phyloP scores from a whole-genome alignment of 441 rosid species.

The Jatropha podagrica region DNA sequence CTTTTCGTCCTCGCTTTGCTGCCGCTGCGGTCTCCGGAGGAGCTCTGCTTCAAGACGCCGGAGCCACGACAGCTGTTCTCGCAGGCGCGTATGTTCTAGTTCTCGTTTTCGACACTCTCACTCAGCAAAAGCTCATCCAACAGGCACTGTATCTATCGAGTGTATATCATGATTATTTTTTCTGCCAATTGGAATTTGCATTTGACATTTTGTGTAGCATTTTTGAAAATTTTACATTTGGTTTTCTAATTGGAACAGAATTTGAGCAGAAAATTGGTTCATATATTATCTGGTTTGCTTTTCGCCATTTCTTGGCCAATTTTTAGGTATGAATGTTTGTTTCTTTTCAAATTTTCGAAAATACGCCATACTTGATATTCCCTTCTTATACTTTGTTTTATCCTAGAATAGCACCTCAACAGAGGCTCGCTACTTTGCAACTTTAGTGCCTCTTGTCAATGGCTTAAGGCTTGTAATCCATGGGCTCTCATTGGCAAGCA shows the following conservation, averaged over 20 bases:
- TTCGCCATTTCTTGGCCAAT: constrained; percentile 76
- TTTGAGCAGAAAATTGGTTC: constrained; percentile 90
- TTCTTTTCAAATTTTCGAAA: neutral
- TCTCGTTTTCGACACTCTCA: constrained; percentile 59
- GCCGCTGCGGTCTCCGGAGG: constrained; percentile 14
- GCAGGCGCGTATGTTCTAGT: constrained; percentile 73
- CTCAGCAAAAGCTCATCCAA: constrained; percentile 52
- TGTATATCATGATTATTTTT: too few relatives aligned
- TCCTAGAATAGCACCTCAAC: constrained; percentile 62
- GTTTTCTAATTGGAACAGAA: constrained; percentile 40
- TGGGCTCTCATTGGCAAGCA: constrained; percentile 51
- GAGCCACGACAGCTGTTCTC: constrained; percentile 63
- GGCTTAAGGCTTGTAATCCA: constrained; percentile 60
- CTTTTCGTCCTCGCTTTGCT: neutral
- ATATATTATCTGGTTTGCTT: constrained; percentile 75
- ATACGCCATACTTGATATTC: neutral
- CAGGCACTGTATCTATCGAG: constrained; percentile 40
- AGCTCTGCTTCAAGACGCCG: constrained; percentile 56
- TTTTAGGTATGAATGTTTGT: constrained; percentile 53
- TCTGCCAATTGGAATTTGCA: neutral
- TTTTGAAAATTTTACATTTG: neutral
- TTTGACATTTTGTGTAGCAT: neutral
- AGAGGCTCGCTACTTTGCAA: constrained; percentile 75
- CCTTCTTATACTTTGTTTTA: constrained; percentile 15
- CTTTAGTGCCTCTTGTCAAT: constrained; percentile 70